Evolutionary conservation across 768 basidiomycete genomes (phyloP), one percentile per base, ranked within the genome.

Genomic region (Kondoa subrosea): DNA sequence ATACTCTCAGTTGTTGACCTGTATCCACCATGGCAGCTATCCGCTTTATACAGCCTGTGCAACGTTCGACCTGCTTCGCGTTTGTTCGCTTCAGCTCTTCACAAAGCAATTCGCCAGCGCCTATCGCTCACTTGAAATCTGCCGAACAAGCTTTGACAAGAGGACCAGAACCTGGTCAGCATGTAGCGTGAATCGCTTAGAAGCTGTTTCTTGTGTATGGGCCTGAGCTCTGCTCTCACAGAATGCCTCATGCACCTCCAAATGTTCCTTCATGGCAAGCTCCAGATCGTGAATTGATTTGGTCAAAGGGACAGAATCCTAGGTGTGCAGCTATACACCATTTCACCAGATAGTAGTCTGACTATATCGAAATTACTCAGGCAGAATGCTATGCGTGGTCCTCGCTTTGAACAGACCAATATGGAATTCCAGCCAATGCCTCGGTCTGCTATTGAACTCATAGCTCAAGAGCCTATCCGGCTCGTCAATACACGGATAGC

Each of bases 371-470:
- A 2, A n/a, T 56, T 27, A 34, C 26, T 56, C 58, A 78, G 77
- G 34, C 74, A 74, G 1, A 72, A 76, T 50, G 78, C 79, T 3
- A 78, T 76, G 74, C 68, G 74, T 57, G 83, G 84, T 66, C 86
- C 92, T 16, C 85, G 91, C 25, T 95, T 96, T 76, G 93, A 96
- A 79, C 95, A 97, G 80, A 90, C 89, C 31, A 79, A 78, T 40
- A 84, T 91, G 82, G 85, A 85, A 56, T 81, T 89, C 67, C 95
- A 99, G 77, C 93, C 95, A 1, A 84, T 84, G 68, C 87, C 93
- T 15, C 81, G 86, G 71, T 88, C 88, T 69, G 95, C 93, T 1
- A 91, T 96, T 87, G 86, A 87, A 70, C 81, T 97, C 73, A 82
- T 97, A 72, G 82, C 82, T 62, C 81, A 88, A 71, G 91, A 95